phyloP scores from a whole-genome alignment of 2,329 filamentous ascomycete species.

The Alternaria sp. region DNA sequence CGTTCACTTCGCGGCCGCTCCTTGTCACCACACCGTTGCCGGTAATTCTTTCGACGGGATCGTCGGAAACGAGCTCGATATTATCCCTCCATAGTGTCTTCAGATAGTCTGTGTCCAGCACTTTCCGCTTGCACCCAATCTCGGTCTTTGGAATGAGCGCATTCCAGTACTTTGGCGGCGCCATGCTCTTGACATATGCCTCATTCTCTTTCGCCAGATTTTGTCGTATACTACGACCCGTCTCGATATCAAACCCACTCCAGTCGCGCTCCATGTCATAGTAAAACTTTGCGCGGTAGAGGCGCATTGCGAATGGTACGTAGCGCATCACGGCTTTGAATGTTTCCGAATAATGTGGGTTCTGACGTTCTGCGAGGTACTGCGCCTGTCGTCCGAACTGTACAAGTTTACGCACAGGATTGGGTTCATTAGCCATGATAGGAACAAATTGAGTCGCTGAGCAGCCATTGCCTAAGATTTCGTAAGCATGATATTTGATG shows the following conservation, averaged over 20 bases:
- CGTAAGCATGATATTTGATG: neutral
- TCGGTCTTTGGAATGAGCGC: conserved; percentile 55
- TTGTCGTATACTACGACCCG: conserved; percentile 50
- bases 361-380: conserved; percentile 58
- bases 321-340: conserved; percentile 59
- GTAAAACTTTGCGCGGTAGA: conserved; percentile 56
- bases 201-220: conserved; percentile 51
- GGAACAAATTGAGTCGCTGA: conserved; percentile 61
- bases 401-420: conserved; percentile 52
- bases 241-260: conserved; percentile 53
- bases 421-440: conserved; percentile 51
- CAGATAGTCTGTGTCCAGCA: conserved; percentile 60
- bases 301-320: conserved; percentile 56
- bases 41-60: conserved; percentile 53
- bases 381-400: conserved; percentile 63
- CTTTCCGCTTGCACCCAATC: conserved; percentile 60
- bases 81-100: conserved; percentile 55
- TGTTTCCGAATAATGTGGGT: conserved; percentile 51
- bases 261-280: conserved; percentile 57
- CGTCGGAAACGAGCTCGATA: conserved; percentile 53
- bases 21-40: conserved; percentile 51
- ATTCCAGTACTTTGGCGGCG: conserved; percentile 57
- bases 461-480: conserved; percentile 55
- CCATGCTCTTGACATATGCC: conserved; percentile 55
- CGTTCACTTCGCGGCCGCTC: conserved; percentile 51